phyloP scores from a whole-genome alignment of 164 flowering plant species.

The Hamamelis virginiana region DNA sequence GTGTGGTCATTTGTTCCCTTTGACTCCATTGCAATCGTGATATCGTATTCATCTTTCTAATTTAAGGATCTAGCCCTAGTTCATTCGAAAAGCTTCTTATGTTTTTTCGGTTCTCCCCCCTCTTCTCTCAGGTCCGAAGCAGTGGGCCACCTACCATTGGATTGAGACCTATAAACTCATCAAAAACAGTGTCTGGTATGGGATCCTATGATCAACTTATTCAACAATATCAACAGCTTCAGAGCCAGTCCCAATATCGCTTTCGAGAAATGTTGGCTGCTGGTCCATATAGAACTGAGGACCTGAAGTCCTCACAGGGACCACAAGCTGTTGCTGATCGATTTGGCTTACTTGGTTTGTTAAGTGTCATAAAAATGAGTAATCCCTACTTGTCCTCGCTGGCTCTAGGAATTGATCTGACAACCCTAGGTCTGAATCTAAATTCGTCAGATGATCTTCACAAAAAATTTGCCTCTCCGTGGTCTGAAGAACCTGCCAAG shows the following conservation, averaged over 20 bases:
- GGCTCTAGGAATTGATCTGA: conserved; percentile 43
- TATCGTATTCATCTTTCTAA: not conserved
- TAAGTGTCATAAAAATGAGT: conserved; percentile 25
- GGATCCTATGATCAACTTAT: conserved; percentile 24
- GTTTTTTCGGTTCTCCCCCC: not conserved
- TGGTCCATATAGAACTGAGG: conserved; percentile 24
- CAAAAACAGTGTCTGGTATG: conserved; percentile 18
- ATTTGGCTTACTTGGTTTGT: conserved; percentile 39
- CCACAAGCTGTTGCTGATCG: conserved; percentile 18
- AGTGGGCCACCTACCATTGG: conserved; percentile 19
- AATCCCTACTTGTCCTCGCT: conserved; percentile 25
- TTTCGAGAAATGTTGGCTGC: conserved; percentile 12
- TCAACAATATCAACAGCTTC: conserved; percentile 33
- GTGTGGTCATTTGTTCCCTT: conserved; percentile 1
- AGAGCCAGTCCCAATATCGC: conserved; percentile 26
- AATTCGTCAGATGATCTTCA: conserved; percentile 32
- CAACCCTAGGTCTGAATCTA: conserved; percentile 38
- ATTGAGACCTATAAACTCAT: conserved; percentile 20
- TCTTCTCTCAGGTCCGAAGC: conserved; percentile 10
- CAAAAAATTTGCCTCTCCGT: conserved; percentile 40
- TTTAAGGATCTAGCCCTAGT: not conserved
- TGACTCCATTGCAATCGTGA: not conserved
- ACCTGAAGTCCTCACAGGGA: conserved; percentile 16
- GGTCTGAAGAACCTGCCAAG: conserved; percentile 38
- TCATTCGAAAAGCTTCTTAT: not conserved